Evolutionary conservation across 352 stramenopile species (phyloP), one percentile per base, ranked within the genome.

Genomic region (Pythium sp.): DNA sequence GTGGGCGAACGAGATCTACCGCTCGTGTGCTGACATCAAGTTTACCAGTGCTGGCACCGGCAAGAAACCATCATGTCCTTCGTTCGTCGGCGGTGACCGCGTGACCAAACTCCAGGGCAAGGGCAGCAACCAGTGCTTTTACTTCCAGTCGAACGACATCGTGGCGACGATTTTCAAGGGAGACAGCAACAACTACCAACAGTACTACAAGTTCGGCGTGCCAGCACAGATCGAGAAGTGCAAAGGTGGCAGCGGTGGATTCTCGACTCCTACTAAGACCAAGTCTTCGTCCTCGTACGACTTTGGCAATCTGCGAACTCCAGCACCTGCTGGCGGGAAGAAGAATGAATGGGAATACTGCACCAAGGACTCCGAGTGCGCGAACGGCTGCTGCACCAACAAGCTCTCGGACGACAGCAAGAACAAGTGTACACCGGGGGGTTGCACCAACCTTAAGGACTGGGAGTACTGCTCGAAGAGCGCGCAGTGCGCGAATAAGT

Each of bases 81-180:
- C 72, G 1, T 89, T 87, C 56, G 70, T 80, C 14, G 81, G 81
- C 1, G 81, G 81, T 6, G 81, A 89, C 65, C 77, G 81, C n/a
- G n/a, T n/a, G n/a, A n/a, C 28, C 3, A 26, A 26, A 1, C 24
- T 26, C 24, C 24, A 84, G n/a, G 67, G 75, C 57, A 70, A 77
- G 62, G 56, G 43, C 11, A 64, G 49, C 30, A 62, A 79, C 55
- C 49, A 84, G 73, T 89, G 81, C 41, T 89, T 81, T 58, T 89
- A 89, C 77, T 89, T 83, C 65, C 65, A 84, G 66, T 74, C 73
- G 0, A 84, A 81, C 49, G 80, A 79, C 32, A 64, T 89, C 6
- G 68, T 70, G 28, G 72, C 72, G 15, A 66, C 71, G 34, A 67
- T 74, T 26, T 74, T 79, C 70, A 79, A 82, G 36, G 76, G 77